Percentiles rank a stretch among this genome's conserved stretches.
These are phyloP conservation scores for Amanita muscaria DNA, from an alignment of 768 basidiomycete species.

Conservation along the genomic window DNA sequence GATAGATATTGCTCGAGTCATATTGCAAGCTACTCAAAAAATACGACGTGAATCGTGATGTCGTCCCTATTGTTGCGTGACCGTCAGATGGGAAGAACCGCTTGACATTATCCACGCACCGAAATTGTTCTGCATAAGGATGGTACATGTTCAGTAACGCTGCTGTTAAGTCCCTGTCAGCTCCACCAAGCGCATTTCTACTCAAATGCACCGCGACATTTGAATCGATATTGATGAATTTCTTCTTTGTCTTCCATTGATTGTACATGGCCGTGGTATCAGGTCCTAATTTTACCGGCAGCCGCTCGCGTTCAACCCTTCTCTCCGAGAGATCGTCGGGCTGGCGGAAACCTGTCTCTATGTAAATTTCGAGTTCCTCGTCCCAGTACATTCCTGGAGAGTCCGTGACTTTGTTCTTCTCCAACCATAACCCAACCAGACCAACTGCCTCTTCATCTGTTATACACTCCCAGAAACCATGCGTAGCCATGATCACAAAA, in stretches of 20 bases:
- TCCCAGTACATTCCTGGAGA: too few relatives aligned
- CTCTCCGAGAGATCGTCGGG: neutral
- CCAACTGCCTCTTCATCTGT: conserved; percentile 48
- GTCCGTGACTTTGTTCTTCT: conserved; percentile 14
- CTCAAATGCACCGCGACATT: conserved; percentile 40
- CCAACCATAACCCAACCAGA: conserved; percentile 40
- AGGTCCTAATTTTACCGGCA: conserved; percentile 21
- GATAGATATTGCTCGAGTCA: too few relatives aligned
- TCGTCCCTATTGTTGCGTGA: too few relatives aligned
- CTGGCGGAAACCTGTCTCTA: neutral
- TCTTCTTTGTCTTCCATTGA: conserved; percentile 29
- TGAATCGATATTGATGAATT: conserved; percentile 30
- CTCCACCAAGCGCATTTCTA: conserved; percentile 43
- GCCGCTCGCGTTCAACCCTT: conserved; percentile 12
- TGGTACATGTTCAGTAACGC: conserved; percentile 28
- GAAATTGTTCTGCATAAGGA: conserved; percentile 25
- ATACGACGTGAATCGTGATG: too few relatives aligned
- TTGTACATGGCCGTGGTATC: conserved; percentile 28
- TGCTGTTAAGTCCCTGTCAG: conserved; percentile 29
- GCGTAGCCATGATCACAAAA: conserved; percentile 35
- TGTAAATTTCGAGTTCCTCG: neutral
- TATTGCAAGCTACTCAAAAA: too few relatives aligned
- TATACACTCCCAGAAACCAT: conserved; percentile 46
- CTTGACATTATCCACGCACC: conserved; percentile 25
- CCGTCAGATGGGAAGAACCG: too few relatives aligned